Base-by-base conservation (phyloP, 805 yeast species). In the Kazachstania taianensis region DNA sequence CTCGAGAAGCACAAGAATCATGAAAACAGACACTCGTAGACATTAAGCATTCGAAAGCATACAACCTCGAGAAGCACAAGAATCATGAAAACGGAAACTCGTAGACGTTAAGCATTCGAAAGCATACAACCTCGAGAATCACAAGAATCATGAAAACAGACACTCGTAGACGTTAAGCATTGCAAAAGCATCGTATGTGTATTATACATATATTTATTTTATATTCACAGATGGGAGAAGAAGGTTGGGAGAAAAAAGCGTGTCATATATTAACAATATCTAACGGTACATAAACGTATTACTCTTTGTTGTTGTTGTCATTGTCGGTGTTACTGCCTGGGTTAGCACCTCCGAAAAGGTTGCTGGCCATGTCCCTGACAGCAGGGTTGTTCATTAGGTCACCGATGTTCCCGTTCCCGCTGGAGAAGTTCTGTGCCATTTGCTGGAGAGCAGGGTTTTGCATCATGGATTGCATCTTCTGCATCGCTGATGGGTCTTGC, bases 381-480 rank as follows among this genome's bases (percentile, higher is more conserved):
- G 75, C 74, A 37, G 94, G 94, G 59, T 85, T 80, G 59, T 75
- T 80, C 83, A 85, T 73, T 55, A 86, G 50, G 33, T 79, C 83
- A 28, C 72, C 65, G 57, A 86, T 56, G 46, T 70, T 73, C 24
- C 52, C 38, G 45, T 65, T 79, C 30, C 89, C 89, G 37, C 76
- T 63, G 19, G 81, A 78, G 57, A 84, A 66, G 40, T 68, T 73
- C 46, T 75, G 75, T 30, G 95, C 95, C 94, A 87, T 82, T 55
- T 78, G 80, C 53, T 75, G 76, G 19, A 86, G 55, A 46, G 77
- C 73, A 14, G 96, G 96, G 59, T 84, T 81, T 59, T 64, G 73
- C 83, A 87, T 73, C 55, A 87, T 62, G 25, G 74, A 72, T 44
- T 66, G 70, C 66, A 86, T 61, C 33, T 75, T 74, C 41, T 64